phyloP scores from a whole-genome alignment of 352 stramenopile species.

The Thalassiosira exigua region DNA sequence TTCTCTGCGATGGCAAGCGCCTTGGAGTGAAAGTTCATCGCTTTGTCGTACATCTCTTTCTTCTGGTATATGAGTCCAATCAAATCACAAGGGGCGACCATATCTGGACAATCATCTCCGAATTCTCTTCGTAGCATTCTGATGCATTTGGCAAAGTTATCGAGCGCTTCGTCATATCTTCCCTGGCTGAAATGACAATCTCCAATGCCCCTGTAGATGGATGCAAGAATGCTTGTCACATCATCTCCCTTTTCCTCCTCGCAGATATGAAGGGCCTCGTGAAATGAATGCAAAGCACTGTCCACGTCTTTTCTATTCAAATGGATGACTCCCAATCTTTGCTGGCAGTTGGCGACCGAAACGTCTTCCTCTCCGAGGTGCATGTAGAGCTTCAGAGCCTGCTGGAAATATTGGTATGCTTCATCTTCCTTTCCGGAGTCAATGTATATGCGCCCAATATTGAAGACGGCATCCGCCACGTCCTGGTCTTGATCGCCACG shows the following conservation, averaged over 20 bases:
- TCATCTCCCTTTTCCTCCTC: slow-evolving; percentile 51
- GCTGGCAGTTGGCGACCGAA: slow-evolving; percentile 56
- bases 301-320: slow-evolving; percentile 50
- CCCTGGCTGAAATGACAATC: slow-evolving; percentile 52
- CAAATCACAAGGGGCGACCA: slow-evolving; percentile 41
- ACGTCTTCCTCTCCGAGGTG: slow-evolving; percentile 48
- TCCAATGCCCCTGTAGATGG: slow-evolving; percentile 52
- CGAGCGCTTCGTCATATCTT: slow-evolving; percentile 47
- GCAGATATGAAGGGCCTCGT: slow-evolving; percentile 47
- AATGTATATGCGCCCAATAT: slow-evolving; percentile 62
- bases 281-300: slow-evolving; percentile 31
- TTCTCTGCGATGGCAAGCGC: slow-evolving; percentile 47
- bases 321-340: slow-evolving; percentile 54
- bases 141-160: slow-evolving; percentile 51
- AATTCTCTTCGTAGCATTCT: slow-evolving; percentile 49
- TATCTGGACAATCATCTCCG: slow-evolving; percentile 54
- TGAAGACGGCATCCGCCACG: slow-evolving; percentile 65
- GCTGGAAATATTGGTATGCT: slow-evolving; percentile 52
- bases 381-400: slow-evolving; percentile 52
- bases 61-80: slow-evolving; percentile 61
- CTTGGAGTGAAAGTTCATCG: slow-evolving; percentile 58
- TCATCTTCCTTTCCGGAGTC: slow-evolving; percentile 52
- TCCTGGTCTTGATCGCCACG: slow-evolving; percentile 38
- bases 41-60: slow-evolving; percentile 43
- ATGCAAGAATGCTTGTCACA: slow-evolving; percentile 32